Evolutionary conservation across 2,329 filamentous ascomycete species (phyloP), one percentile per base, ranked within the genome.

Genomic region (Paradendryphiella salina): DNA sequence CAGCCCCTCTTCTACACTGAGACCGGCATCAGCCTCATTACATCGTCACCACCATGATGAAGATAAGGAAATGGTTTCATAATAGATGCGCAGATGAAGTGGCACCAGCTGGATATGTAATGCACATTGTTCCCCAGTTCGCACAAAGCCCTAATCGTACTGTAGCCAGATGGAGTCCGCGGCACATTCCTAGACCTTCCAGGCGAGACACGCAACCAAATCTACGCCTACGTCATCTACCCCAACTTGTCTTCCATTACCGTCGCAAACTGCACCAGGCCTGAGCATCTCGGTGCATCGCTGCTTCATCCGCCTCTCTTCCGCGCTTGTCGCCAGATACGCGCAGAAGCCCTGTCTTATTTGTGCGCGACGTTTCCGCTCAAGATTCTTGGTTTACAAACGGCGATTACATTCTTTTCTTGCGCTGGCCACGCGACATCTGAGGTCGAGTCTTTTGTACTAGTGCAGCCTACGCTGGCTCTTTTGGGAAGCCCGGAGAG

Each of bases 151-250:
- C 48, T 50, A 33, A 50, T 34, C 17, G 18, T 26, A 14, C 32
- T 21, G 35, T 26, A 50, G 48, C 14, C 41, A 9, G 28, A 13
- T 15, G 18, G 14, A 11, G 21, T 31, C 13, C 10, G 18, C n/a
- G 21, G 31, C 9, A 28, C 37, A 10, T 52, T 66, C 33, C 38
- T 65, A 2, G 38, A 47, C 9, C 56, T 66, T 14, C 62, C 64
- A 14, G 62, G 61, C 31, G 64, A 66, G 43, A 36, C 65, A 14
- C 62, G 64, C 40, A 64, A 61, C 32, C 35, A 48, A 8, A 64
- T 66, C 13, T 66, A 65, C 39, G 36, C 48, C 18, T 38, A 49
- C 9, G 23, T 8, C 17, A 51, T 64, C 5, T 62, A 60, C 33
- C 52, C 54, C 3, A 20, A 47, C 5, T 38, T 53, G 13, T 11